A percentile compares a stretch with the other conserved stretches of the same genome.
Conservation (phyloP, 2,329 filamentous ascomycete species). For the Epichloe brachyelytri region DNA sequence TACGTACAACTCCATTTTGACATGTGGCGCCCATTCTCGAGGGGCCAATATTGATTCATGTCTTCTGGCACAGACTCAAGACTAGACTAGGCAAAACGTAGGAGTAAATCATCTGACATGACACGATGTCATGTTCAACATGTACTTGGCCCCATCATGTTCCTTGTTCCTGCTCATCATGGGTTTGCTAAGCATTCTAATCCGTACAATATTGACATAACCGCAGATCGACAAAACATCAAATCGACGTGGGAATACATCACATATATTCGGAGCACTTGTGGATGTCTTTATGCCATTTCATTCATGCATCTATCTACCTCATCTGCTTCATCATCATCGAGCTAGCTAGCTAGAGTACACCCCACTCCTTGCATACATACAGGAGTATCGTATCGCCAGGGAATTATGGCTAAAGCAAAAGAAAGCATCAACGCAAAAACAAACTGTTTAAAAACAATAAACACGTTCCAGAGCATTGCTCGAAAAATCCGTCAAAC, state of each 20-base stretch:
- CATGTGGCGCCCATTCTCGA: too few species aligned
- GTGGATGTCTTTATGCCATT: slow-evolving; percentile 15
- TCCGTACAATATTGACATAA: too few species aligned
- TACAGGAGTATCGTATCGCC: slow-evolving; percentile 9
- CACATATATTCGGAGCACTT: background rate
- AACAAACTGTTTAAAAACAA: slow-evolving; percentile 8
- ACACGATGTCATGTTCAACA: too few species aligned
- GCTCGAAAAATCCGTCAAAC: slow-evolving; percentile 26
- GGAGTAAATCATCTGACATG: too few species aligned
- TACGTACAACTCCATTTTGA: too few species aligned
- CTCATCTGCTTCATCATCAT: slow-evolving; percentile 29
- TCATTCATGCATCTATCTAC: slow-evolving; percentile 26
- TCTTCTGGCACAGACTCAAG: too few species aligned
- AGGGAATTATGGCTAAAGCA: slow-evolving; percentile 24
- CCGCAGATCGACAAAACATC: background rate
- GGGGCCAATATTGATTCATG: too few species aligned
- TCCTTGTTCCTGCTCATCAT: too few species aligned
- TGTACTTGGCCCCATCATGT: too few species aligned
- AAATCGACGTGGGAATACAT: background rate
- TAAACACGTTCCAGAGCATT: slow-evolving; percentile 18
- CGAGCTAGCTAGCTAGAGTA: slow-evolving; percentile 27
- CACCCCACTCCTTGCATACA: slow-evolving; percentile 15
- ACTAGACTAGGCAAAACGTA: too few species aligned
- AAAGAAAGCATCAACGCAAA: slow-evolving; percentile 15
- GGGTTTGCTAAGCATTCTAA: too few species aligned